Base-by-base conservation (phyloP, 2,329 filamentous ascomycete species). In the Ampelomyces quisqualis region DNA sequence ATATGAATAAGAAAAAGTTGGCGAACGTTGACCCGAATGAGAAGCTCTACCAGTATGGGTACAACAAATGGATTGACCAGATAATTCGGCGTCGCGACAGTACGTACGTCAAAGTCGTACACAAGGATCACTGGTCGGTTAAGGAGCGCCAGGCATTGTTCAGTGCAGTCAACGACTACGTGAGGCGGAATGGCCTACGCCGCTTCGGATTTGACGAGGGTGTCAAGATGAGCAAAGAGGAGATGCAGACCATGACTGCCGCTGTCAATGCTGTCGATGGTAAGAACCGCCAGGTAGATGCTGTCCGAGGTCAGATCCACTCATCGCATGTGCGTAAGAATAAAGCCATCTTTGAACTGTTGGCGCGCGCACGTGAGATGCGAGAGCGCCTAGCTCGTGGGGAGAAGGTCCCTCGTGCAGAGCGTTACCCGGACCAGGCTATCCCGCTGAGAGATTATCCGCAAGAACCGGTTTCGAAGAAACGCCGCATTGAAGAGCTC, bases 1-100 rank as follows among this genome's bases (percentile, higher is more conserved):
- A 49, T 8, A 11, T 38, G 26, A 38, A 37, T 32, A 27, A 20
- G 7, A 34, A 28, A 13, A 42, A 40, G 18, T 15, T 52, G 3
- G 22, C 8, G 14, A 45, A 33, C 11, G 19, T 43, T 10, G 21
- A 49, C 9, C 49, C 46, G 0, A 52, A 52, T 19, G 10, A 45
- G 21, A 41, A 34, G 7, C 15, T 7, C 1, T 49, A 32, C 10
- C 11, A 31, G 10, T 30, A 35, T n/a, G 24, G 24, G 0, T 49
- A 49, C 41, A 52, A 52, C 15, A 49, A 52, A 18, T 52, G 43
- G 49, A 30, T 52, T 3, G 35, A 47, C 15, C 49, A 52, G 15
- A 38, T 51, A 18, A 40, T 31, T 4, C 45, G 49, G 13, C 49
- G 45, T 9, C 34, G 37, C 11, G 43, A 49, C 15, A 17, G 23